phyloP scores from a whole-genome alignment of 495 filamentous ascomycete species.

The Endocarpon pusillum region DNA sequence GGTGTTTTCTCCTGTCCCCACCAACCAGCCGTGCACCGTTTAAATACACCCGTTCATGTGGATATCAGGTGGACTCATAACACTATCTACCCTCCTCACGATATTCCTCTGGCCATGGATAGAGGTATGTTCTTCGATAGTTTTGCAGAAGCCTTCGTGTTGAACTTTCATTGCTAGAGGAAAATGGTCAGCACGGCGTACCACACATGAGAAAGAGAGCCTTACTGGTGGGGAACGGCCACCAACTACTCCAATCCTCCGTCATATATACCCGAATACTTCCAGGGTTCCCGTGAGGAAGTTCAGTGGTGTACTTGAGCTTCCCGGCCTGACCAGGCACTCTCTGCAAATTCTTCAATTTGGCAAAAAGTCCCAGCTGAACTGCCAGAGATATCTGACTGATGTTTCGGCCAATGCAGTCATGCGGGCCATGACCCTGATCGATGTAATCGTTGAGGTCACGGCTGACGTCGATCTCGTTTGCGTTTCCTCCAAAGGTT shows the following conservation, averaged over 20 bases:
- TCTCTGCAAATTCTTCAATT: neutral
- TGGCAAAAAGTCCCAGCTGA: neutral
- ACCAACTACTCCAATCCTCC: neutral
- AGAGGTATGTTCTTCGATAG: too few species aligned
- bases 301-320: neutral
- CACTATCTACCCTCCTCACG: too few species aligned
- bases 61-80: too few species aligned
- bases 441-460: neutral
- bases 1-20: too few species aligned
- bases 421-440: neutral
- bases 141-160: too few species aligned
- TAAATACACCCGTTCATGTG: too few species aligned
- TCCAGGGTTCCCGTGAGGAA: too few species aligned
- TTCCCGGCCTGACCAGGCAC: neutral
- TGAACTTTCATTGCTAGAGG: too few species aligned
- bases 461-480: neutral
- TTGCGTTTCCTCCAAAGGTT: constrained; percentile 58
- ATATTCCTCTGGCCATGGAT: too few species aligned
- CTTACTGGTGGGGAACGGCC: neutral
- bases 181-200: too few species aligned
- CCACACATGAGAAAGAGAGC: too few species aligned
- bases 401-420: neutral
- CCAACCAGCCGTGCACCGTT: too few species aligned
- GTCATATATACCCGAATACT: neutral
- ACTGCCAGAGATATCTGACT: neutral